A percentile compares a stretch with the other conserved stretches of the same genome.
Conservation (phyloP, 1,139 yeast species). For the Protomyces inouyei region DNA sequence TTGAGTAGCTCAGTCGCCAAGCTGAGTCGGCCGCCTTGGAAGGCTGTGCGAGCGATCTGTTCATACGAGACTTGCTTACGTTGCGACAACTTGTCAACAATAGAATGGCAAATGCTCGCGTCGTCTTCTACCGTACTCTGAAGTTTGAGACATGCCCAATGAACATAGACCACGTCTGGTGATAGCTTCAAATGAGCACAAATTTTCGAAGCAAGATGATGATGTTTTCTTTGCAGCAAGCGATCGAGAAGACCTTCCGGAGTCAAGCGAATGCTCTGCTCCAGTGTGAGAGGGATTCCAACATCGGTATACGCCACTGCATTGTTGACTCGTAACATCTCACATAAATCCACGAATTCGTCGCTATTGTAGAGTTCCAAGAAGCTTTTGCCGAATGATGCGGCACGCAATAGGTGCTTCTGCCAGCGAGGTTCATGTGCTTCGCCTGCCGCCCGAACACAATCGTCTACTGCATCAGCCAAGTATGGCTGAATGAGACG, state of each 20-base stretch:
- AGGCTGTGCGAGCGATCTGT: constrained; percentile 63
- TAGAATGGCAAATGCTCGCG: constrained; percentile 49
- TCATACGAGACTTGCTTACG: constrained; percentile 53
- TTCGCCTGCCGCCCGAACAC: constrained; percentile 69
- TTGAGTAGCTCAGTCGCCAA: constrained; percentile 56
- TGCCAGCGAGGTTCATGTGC: constrained; percentile 79
- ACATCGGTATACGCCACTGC: constrained; percentile 58
- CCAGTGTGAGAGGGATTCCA: constrained; percentile 64
- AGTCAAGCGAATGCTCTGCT: constrained; percentile 47
- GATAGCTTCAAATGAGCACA: constrained; percentile 53
- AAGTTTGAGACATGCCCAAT: constrained; percentile 73
- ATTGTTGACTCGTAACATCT: constrained; percentile 62
- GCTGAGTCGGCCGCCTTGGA: constrained; percentile 71
- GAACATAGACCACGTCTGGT: constrained; percentile 55
- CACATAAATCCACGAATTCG: constrained; percentile 57
- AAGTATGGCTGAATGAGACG: constrained; percentile 55
- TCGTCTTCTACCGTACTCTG: constrained; percentile 56
- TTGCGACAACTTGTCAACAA: constrained; percentile 47
- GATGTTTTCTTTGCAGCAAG: constrained; percentile 57
- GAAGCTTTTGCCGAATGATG: constrained; percentile 78
- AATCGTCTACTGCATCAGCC: constrained; percentile 59
- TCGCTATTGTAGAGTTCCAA: constrained; percentile 49
- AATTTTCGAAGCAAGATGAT: constrained; percentile 60
- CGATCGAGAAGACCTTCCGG: constrained; percentile 52
- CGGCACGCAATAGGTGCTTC: constrained; percentile 71